Percentiles rank a stretch among this genome's conserved stretches.
phyloP scores from a whole-genome alignment of 768 basidiomycete species.

The Tricholoma furcatifolium region DNA sequence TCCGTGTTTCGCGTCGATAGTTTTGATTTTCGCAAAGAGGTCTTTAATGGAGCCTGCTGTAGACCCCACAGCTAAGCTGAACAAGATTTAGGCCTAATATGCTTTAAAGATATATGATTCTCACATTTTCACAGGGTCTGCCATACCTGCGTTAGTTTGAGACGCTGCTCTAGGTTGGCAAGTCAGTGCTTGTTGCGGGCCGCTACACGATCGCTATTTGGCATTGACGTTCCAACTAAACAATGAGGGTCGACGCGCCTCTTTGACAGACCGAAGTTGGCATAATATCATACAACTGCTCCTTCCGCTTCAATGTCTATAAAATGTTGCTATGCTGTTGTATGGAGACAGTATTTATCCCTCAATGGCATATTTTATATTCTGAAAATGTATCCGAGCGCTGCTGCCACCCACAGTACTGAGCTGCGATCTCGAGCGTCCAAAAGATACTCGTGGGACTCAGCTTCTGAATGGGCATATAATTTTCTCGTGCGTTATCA shows the following conservation, averaged over 20 bases:
- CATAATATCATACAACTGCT: too few species aligned
- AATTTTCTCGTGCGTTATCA: too few species aligned
- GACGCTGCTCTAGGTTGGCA: neutral
- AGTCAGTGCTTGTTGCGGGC: neutral
- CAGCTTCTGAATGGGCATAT: too few species aligned
- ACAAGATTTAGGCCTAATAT: conserved; percentile 1
- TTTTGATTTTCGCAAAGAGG: conserved; percentile 78
- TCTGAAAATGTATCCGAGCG: too few species aligned
- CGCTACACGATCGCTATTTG: conserved; percentile 9
- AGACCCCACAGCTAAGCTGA: conserved; percentile 75
- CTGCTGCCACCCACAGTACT: too few species aligned
- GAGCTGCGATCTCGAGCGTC: too few species aligned
- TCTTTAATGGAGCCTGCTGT: conserved; percentile 70
- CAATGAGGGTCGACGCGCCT: neutral
- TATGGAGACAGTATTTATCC: too few species aligned
- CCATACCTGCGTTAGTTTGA: conserved; percentile 17
- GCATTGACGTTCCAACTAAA: neutral
- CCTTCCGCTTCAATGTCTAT: too few species aligned
- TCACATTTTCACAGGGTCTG: conserved; percentile 35
- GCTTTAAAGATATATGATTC: neutral
- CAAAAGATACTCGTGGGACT: too few species aligned
- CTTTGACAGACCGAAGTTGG: too few species aligned
- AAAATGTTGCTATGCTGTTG: too few species aligned
- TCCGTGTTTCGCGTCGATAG: conserved; percentile 89
- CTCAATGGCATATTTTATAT: too few species aligned